Conservation (phyloP, 2,329 filamentous ascomycete species). For the Escovopsis sp. region DNA sequence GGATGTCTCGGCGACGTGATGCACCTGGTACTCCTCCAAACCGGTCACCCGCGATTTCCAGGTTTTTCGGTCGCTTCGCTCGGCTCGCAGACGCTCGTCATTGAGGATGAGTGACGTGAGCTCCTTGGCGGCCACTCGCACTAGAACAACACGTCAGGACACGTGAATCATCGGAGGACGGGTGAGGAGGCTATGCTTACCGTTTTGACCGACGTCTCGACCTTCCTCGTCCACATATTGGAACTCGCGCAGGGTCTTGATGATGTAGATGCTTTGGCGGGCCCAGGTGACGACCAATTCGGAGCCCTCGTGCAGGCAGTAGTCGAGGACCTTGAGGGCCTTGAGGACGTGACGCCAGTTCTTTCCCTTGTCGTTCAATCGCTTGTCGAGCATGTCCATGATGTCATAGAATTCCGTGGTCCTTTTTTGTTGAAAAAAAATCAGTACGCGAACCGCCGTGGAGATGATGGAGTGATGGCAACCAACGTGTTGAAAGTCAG, state of each 20-base stretch:
- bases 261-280: conserved; percentile 94
- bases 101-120: conserved; percentile 83
- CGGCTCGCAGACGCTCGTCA: conserved; percentile 79
- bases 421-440: conserved; percentile 28
- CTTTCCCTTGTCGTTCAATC: conserved; percentile 97
- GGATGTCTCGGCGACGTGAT: conserved; percentile 20
- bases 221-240: conserved; percentile 94
- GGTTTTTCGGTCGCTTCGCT: conserved; percentile 78
- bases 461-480: neutral
- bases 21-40: conserved; percentile 62
- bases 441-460: neutral
- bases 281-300: conserved; percentile 96
- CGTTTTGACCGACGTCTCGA: conserved; percentile 89
- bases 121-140: conserved; percentile 91
- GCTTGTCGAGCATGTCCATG: conserved; percentile 99
- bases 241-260: conserved; percentile 95
- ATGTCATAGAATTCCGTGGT: conserved; percentile 98
- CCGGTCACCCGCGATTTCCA: conserved; percentile 97
- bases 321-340: conserved; percentile 93
- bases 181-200: conserved; percentile 34
- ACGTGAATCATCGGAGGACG: neutral
- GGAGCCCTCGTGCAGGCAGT: conserved; percentile 92
- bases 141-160: conserved; percentile 30
- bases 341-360: conserved; percentile 99
- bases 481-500: conserved; percentile 94